Evolutionary conservation across 768 basidiomycete genomes (phyloP), one percentile per base, ranked within the genome.

Genomic region (Xerocomus brunneocitrinus): DNA sequence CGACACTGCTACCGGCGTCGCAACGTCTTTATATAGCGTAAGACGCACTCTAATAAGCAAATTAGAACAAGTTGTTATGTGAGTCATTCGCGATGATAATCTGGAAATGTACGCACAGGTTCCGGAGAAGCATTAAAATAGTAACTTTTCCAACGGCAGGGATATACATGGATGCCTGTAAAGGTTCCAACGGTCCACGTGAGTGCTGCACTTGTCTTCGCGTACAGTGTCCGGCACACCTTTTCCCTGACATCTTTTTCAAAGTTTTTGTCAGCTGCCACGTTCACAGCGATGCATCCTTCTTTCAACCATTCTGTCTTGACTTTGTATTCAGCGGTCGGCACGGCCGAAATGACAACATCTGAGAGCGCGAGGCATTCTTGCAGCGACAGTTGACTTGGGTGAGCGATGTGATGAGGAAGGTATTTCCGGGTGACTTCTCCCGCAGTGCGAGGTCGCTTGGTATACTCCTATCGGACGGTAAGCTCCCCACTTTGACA

Each of bases 81-180:
- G 57, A 35, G 34, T 49, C 45, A 44, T 55, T 19, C 13, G 43
- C 47, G 27, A 47, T 38, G 44, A 47, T 22, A 40, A 35, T 22
- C 31, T 3, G 47, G 27, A 58, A 53, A 49, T 42, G 47, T 5
- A 75, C 91, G 66, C 67, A 94, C 89, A 99, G 66, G 68, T 99
- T 99, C 44, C 95, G 82, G 63, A 97, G 79, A n/a, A 99, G 79
- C 91, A 99, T 95, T 65, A 95, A 75, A 59, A 98, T 97, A 2
- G 97, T 99, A 53, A 97, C 89, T 73, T 95, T 97, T 19, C 97
- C 97, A n/a, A 99, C 92, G 5, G 91, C 87, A 8, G 95, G 94
- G 58, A 98, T 79, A 69, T 98, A 98, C 54, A 99, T 76, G 13
- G 93, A 92, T 10, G 94, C 95, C 94, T 53, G 50, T 28, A 10